Percentiles rank a stretch among this genome's conserved stretches.
These are phyloP conservation scores for Colletotrichum scovillei DNA, from an alignment of 2,329 filamentous ascomycete genomes.

Conservation along the genomic window DNA sequence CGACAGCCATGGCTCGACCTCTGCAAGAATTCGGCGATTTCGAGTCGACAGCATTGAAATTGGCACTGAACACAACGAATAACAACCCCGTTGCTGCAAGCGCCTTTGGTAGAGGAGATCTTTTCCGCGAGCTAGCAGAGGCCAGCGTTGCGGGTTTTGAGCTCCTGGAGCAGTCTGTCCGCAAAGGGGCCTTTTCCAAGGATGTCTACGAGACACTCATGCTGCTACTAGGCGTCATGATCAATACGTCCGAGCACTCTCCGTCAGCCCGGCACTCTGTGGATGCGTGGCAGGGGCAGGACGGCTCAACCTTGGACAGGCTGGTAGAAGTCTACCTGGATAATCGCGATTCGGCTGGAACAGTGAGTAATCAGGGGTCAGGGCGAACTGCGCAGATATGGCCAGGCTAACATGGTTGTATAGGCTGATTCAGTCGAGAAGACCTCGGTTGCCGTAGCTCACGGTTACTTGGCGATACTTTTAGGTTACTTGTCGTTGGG, in stretches of 20 bases:
- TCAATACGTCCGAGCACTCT: constrained; percentile 88
- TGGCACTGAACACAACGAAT: constrained; percentile 89
- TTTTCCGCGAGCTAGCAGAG: constrained; percentile 61
- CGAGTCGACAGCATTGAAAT: constrained; percentile 67
- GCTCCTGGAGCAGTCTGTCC: constrained; percentile 58
- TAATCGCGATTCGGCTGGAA: constrained; percentile 71
- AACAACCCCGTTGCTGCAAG: constrained; percentile 77
- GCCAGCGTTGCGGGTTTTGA: constrained; percentile 65
- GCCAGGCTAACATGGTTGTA: constrained; percentile 33
- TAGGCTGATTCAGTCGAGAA: constrained; percentile 80
- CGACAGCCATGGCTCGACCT: constrained; percentile 49
- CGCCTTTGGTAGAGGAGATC: constrained; percentile 71
- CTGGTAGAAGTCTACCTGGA: constrained; percentile 76
- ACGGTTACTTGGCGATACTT: constrained; percentile 87
- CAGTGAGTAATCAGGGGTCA: constrained; percentile 64
- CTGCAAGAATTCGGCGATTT: constrained; percentile 51
- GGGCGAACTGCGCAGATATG: not conserved
- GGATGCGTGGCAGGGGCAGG: constrained; percentile 46
- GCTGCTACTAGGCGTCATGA: constrained; percentile 82
- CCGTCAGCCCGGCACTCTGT: constrained; percentile 64
- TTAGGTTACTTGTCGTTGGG: constrained; percentile 82
- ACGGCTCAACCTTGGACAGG: constrained; percentile 61
- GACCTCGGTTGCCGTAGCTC: constrained; percentile 81
- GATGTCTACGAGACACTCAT: constrained; percentile 77
- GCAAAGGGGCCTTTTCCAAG: constrained; percentile 59